Percentiles rank a stretch among this genome's conserved stretches.
Evolutionary conservation across 1,284 basidiomycete species (phyloP).

Genomic region (Sporisorium exsertum): DNA sequence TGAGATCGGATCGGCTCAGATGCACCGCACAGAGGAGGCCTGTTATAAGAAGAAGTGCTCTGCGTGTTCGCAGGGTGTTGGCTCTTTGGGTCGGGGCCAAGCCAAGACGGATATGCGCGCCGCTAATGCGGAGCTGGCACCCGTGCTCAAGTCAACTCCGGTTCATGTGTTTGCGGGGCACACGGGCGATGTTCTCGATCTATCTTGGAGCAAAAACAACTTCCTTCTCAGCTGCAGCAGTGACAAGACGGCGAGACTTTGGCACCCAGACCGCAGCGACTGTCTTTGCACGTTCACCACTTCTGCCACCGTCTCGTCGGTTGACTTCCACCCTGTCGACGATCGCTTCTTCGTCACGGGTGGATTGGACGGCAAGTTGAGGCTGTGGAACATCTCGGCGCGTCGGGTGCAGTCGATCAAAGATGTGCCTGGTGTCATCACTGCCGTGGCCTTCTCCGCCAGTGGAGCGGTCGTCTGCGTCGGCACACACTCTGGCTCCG

Average conservation of each 20-base stretch:
- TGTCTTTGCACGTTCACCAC: constrained; percentile 70
- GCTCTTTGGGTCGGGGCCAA: constrained; percentile 1
- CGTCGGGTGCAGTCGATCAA: constrained; percentile 46
- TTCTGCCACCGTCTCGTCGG: constrained; percentile 69
- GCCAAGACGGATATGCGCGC: neutral
- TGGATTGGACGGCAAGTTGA: constrained; percentile 69
- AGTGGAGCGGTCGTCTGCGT: constrained; percentile 67
- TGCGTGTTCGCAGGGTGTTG: neutral
- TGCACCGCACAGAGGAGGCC: constrained; percentile 5
- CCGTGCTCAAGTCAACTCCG: constrained; percentile 58
- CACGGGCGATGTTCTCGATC: constrained; percentile 68
- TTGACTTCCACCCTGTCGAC: constrained; percentile 68
- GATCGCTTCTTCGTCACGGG: constrained; percentile 70
- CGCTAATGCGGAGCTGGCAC: constrained; percentile 17
- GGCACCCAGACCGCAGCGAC: constrained; percentile 68
- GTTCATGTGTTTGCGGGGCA: constrained; percentile 67
- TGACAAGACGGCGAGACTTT: constrained; percentile 70
- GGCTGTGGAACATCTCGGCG: constrained; percentile 68
- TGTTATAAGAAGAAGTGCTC: constrained; percentile 7
- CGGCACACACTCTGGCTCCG: constrained; percentile 67
- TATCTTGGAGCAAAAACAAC: constrained; percentile 71
- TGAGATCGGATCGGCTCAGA: constrained; percentile 31
- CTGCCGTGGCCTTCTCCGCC: constrained; percentile 67
- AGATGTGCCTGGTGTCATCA: constrained; percentile 69
- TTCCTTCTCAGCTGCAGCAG: constrained; percentile 70